phyloP scores from a whole-genome alignment of 2,329 filamentous ascomycete species.

The Dryadomyces quercus-mongolicae region DNA sequence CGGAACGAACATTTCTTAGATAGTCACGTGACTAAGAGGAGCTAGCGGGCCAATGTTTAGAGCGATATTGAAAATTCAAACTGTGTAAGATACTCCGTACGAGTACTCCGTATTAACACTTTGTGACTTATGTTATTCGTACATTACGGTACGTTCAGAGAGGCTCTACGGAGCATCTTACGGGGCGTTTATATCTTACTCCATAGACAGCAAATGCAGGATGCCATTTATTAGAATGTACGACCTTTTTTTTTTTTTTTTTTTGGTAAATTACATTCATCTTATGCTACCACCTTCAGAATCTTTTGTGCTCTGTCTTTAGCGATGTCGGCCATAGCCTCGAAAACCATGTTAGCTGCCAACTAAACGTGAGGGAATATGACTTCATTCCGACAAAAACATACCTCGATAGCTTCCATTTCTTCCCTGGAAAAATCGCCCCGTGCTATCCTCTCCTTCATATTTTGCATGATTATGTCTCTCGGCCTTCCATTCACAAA shows the following conservation, averaged over 20 bases:
- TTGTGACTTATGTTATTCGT: no score
- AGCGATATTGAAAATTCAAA: not conserved
- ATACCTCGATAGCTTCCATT: slow-evolving; percentile 60
- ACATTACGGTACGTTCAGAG: no score
- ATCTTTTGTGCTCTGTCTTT: slow-evolving; percentile 64
- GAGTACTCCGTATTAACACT: no score
- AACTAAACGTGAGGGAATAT: not conserved
- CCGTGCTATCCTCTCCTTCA: slow-evolving; percentile 60
- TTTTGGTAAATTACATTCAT: not conserved
- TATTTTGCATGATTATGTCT: slow-evolving; percentile 67
- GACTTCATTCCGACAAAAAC: slow-evolving; percentile 13
- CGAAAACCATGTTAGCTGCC: slow-evolving; percentile 7
- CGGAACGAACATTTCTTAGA: not conserved
- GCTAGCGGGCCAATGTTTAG: slow-evolving; percentile 4
- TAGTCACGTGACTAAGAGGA: slow-evolving; percentile 3
- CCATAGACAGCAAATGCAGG: no score
- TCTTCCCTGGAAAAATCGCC: slow-evolving; percentile 57
- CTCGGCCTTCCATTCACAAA: slow-evolving; percentile 78
- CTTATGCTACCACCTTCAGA: slow-evolving; percentile 3
- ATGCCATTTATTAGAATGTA: not conserved
- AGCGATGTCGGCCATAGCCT: slow-evolving; percentile 91
- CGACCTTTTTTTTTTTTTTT: no score
- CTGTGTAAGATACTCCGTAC: no score
- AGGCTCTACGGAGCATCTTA: no score
- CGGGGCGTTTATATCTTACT: no score